These are phyloP conservation scores for Fraxinus angustifolia DNA, from an alignment of 305 asterid species.

Conservation along the genomic window DNA sequence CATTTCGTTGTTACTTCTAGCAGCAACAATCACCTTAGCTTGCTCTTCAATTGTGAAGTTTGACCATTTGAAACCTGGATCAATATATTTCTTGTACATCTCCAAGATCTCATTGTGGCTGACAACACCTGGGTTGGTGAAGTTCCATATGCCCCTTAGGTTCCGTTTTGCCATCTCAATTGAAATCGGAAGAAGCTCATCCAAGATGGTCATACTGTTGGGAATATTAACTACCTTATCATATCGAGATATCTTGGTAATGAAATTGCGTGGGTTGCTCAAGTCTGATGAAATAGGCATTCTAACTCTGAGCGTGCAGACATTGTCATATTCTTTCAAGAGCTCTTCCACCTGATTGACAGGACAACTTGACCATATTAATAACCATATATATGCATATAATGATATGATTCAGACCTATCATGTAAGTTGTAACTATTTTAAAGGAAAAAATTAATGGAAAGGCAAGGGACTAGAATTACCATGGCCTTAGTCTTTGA, in stretches of 20 bases:
- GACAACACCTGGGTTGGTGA: conserved; percentile 70
- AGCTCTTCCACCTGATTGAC: conserved; percentile 63
- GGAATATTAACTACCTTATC: conserved; percentile 72
- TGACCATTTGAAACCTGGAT: conserved; percentile 46
- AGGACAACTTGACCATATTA: conserved; percentile 12
- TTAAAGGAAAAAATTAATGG: neutral
- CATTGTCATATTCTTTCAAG: conserved; percentile 62
- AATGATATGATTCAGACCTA: neutral
- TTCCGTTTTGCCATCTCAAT: conserved; percentile 74
- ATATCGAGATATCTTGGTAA: conserved; percentile 61
- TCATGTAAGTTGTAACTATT: neutral
- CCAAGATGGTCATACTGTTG: conserved; percentile 73
- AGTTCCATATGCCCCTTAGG: conserved; percentile 67
- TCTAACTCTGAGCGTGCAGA: conserved; percentile 65
- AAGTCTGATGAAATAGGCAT: conserved; percentile 75
- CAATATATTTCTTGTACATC: conserved; percentile 62
- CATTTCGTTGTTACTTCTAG: conserved; percentile 68
- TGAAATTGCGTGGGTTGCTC: conserved; percentile 67
- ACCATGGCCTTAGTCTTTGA: conserved; percentile 85
- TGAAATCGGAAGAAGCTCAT: conserved; percentile 69
- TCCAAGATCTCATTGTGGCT: conserved; percentile 76
- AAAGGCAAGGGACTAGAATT: conserved; percentile 18
- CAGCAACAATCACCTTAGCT: conserved; percentile 72
- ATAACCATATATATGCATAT: neutral
- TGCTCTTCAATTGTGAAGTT: conserved; percentile 74